Evolutionary conservation across 768 basidiomycete species (phyloP).

Genomic region (Coprinellus aureogranulatus): DNA sequence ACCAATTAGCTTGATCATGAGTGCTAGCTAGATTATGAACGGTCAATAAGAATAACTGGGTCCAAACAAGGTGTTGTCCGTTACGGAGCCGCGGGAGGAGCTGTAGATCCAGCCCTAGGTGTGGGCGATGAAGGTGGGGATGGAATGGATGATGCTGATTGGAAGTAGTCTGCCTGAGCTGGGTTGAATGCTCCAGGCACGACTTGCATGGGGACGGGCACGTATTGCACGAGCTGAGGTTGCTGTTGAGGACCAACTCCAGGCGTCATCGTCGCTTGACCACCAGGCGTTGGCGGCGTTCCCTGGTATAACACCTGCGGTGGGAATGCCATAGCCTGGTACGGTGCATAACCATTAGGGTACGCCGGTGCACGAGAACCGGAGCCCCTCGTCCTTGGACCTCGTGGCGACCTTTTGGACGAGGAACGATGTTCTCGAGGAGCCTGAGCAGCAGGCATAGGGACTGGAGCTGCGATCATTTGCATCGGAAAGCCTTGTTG

Average conservation of each 20-base stretch:
- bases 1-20: too few relatives aligned
- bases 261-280: neutral
- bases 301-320: conserved; percentile 24
- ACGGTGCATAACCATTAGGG: conserved; percentile 29
- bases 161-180: neutral
- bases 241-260: neutral
- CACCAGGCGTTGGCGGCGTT: neutral
- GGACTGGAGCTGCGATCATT: neutral
- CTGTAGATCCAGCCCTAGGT: neutral
- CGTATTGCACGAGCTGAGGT: neutral
- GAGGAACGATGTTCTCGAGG: neutral
- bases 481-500: conserved; percentile 3
- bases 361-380: conserved; percentile 12
- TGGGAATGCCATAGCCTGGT: conserved; percentile 27
- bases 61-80: too few relatives aligned
- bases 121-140: conserved; percentile 5
- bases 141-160: neutral
- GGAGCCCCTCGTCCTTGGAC: neutral
- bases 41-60: too few relatives aligned
- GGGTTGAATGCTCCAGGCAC: conserved; percentile 2
- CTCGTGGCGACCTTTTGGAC: neutral
- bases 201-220: neutral
- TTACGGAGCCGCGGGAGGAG: neutral
- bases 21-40: too few relatives aligned
- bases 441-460: neutral